These are phyloP conservation scores for Sequoia sempervirens DNA, from an alignment of 75 land plant species.

Conservation along the genomic window DNA sequence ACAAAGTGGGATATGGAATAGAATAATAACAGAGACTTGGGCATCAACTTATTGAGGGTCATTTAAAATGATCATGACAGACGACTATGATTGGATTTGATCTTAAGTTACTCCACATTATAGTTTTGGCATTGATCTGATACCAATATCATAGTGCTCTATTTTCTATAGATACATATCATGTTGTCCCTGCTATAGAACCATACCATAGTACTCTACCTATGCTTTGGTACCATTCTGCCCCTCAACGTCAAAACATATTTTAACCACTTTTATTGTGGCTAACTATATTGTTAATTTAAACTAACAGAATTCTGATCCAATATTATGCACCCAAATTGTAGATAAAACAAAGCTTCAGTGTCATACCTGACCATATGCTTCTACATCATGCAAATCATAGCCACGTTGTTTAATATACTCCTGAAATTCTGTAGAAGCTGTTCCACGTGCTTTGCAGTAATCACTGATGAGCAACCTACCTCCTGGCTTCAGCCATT, in stretches of 20 bases:
- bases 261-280: not conserved
- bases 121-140: not conserved
- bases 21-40: not conserved
- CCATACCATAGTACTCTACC: not conserved
- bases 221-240: not conserved
- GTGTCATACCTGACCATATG: constrained; percentile 76
- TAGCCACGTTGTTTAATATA: constrained; percentile 95
- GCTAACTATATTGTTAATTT: not conserved
- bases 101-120: not conserved
- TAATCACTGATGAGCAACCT: constrained; percentile 89
- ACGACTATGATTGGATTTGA: not conserved
- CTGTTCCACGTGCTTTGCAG: constrained; percentile 58
- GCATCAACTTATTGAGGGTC: not conserved
- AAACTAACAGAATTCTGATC: not conserved
- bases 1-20: not conserved
- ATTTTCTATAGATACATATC: not conserved
- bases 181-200: not conserved
- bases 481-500: constrained; percentile 97
- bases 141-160: not conserved
- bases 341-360: not conserved
- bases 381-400: constrained; percentile 85
- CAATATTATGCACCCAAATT: not conserved
- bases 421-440: constrained; percentile 64
- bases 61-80: not conserved
- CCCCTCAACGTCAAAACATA: not conserved